A percentile compares a stretch with the other conserved stretches of the same genome.
These are phyloP conservation scores for Moringa oleifera DNA, from an alignment of 345 rosid species.

Conservation along the genomic window DNA sequence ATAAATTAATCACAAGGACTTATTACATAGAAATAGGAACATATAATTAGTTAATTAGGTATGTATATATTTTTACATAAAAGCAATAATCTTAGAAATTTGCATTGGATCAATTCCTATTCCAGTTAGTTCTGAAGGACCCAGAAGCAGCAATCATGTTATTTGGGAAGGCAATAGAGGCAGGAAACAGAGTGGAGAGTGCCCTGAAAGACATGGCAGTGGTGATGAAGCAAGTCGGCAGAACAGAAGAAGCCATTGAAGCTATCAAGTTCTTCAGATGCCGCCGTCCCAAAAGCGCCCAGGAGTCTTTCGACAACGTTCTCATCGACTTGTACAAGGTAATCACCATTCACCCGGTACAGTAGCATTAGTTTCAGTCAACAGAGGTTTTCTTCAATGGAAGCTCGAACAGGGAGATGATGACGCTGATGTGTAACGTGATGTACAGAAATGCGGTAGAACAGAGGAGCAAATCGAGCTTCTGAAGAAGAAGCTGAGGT, in stretches of 20 bases:
- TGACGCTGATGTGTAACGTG: neutral
- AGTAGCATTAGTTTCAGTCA: no score
- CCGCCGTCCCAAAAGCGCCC: slow-evolving; percentile 74
- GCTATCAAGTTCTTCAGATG: slow-evolving; percentile 77
- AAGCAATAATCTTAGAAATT: no score
- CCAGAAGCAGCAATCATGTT: slow-evolving; percentile 73
- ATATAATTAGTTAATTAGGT: no score
- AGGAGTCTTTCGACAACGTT: slow-evolving; percentile 87
- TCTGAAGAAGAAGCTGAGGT: slow-evolving; percentile 71
- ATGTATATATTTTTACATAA: no score
- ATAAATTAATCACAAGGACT: no score
- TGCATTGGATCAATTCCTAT: no score
- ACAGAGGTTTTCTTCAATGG: no score
- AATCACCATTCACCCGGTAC: no score
- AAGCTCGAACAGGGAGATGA: neutral
- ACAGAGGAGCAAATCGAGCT: slow-evolving; percentile 77
- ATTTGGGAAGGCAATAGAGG: slow-evolving; percentile 92
- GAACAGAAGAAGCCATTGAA: slow-evolving; percentile 89
- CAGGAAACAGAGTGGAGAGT: slow-evolving; percentile 75
- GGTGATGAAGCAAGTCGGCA: slow-evolving; percentile 76
- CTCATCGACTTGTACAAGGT: slow-evolving; percentile 96
- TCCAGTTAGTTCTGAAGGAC: slow-evolving; percentile 69
- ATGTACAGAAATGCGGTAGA: slow-evolving; percentile 74
- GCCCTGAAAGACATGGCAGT: slow-evolving; percentile 91
- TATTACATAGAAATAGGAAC: no score